Evolutionary conservation across 108 stramenopile genomes (phyloP).

Genomic region (Cyclotella sp.): DNA sequence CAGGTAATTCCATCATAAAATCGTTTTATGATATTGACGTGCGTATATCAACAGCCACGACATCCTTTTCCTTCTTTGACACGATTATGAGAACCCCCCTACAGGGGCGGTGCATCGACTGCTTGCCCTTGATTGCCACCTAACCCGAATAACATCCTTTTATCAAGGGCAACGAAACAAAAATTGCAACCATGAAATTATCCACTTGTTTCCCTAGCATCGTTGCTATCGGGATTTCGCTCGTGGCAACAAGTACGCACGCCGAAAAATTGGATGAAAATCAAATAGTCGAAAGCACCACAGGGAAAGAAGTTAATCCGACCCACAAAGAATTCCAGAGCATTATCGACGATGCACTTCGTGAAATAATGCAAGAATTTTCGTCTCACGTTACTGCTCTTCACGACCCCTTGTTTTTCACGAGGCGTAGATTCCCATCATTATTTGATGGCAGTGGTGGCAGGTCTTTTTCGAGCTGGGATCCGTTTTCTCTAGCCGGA

Average conservation of each 20-base stretch:
- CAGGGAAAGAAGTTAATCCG: constrained; percentile 9
- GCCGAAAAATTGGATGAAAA: not conserved
- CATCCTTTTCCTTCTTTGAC: no score
- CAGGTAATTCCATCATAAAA: no score
- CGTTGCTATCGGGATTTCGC: not conserved
- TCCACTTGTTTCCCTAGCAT: not conserved
- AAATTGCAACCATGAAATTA: not conserved
- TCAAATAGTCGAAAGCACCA: not conserved
- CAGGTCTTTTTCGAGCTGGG: constrained; percentile 16
- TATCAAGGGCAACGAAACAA: no score
- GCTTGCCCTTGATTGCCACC: no score
- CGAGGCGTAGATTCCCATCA: constrained; percentile 4
- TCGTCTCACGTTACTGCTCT: constrained; percentile 6
- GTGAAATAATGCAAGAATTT: constrained; percentile 19
- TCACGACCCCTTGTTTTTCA: constrained; percentile 17
- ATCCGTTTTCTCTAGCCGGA: constrained; percentile 18
- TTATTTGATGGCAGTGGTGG: not conserved
- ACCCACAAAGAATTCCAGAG: constrained; percentile 16
- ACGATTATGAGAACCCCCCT: constrained; percentile 6
- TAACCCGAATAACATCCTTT: no score
- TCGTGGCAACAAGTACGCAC: not conserved
- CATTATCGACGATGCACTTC: constrained; percentile 7
- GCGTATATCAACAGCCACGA: no score
- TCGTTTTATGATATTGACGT: no score
- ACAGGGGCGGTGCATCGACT: no score